Conservation (phyloP, 345 rosid genomes). For the Corchorus capsularis region DNA sequence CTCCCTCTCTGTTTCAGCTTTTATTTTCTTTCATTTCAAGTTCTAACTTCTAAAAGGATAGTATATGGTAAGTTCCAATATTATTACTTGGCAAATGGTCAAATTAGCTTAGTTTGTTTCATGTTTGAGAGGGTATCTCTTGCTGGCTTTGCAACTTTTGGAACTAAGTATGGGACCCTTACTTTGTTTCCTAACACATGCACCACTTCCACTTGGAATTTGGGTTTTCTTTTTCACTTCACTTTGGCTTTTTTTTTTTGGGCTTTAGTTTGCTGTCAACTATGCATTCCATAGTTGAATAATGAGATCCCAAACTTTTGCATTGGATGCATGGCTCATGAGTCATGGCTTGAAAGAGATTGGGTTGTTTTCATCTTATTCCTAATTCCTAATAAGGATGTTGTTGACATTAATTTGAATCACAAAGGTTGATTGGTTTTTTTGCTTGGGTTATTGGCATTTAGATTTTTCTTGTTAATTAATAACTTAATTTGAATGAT, state of each 20-base stretch:
- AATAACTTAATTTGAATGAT: no score
- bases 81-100: slow-evolving; percentile 18
- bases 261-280: not conserved
- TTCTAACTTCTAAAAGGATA: slow-evolving; percentile 14
- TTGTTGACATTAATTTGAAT: not conserved
- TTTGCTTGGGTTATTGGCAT: not conserved
- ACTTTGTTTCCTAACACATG: slow-evolving; percentile 6
- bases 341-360: not conserved
- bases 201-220: slow-evolving; percentile 11
- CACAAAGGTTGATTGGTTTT: not conserved
- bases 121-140: slow-evolving; percentile 8
- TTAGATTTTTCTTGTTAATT: not conserved
- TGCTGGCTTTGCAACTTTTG: slow-evolving; percentile 23
- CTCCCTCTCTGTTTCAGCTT: slow-evolving; percentile 25
- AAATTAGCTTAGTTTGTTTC: slow-evolving; percentile 13
- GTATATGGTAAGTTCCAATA: slow-evolving; percentile 7
- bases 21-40: slow-evolving; percentile 17
- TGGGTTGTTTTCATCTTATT: not conserved
- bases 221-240: not conserved
- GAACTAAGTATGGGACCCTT: slow-evolving; percentile 15
- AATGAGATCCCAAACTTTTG: not conserved
- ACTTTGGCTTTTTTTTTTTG: no score
- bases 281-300: not conserved
- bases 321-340: not conserved
- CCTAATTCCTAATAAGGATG: not conserved